Base-by-base conservation (phyloP, 164 flowering plant genomes). In the Vitis rupestris region DNA sequence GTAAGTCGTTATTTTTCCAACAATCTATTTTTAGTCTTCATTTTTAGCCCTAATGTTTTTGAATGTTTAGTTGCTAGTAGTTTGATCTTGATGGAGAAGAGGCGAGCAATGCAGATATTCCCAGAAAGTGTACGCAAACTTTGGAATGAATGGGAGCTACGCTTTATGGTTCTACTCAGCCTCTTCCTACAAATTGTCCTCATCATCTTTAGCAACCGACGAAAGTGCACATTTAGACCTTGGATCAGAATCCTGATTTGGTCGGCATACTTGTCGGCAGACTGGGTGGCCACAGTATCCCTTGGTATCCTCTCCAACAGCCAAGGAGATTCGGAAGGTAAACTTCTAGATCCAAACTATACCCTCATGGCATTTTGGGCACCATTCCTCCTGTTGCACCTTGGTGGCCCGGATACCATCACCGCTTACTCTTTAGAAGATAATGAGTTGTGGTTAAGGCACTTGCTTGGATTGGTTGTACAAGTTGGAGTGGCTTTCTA, bases 361-460 rank as follows among this genome's bases (percentile, higher is more conserved):
- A 63, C 23, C 9, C 56, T 78, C 2, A 6, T 14, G 3, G 67
- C 74, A 0, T 58, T 78, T 16, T 75, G 72, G 79, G 68, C 72
- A 27, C 81, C 83, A 0, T 68, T 81, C 4, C 74, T 81, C 27
- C 69, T 78, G 0, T 2, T 73, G 19, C 81, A 78, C 27, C 68
- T 81, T 1, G 84, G 84, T 3, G 66, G 75, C 52, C 81, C 84
- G 0, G 79, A 73, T 29, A 47, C 68, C 66, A 80, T 80, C 37
- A 80, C 80, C 1, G 83, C 83, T 9, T 77, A 65, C 54, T 67
- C 79, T 9, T 29, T 75, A 3, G 79, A 70, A 60, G 83, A 77
- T 52, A 81, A 78, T 13, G 57, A 75, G 62, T 52, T 80, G 0
- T 72, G 83, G 66, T 15, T 66, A 7, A 70, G 81, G 30, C 79